Evolutionary conservation across 352 stramenopile genomes (phyloP).

Genomic region (Globisporangium acanthophoron): DNA sequence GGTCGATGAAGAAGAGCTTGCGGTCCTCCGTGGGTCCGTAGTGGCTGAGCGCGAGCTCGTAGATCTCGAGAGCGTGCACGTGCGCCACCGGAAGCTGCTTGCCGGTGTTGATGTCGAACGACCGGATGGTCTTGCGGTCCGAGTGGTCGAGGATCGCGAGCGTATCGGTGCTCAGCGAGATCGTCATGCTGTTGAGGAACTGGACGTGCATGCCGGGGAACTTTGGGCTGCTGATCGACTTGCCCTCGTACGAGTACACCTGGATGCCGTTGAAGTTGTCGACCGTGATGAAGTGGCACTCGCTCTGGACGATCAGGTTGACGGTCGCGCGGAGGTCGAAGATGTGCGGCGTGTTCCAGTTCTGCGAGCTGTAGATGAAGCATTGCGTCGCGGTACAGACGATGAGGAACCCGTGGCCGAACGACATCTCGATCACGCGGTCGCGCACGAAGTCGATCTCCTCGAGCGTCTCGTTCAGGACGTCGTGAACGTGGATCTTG

Average conservation of each 20-base stretch:
- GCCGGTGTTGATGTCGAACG: conserved; percentile 86
- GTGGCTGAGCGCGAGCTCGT: conserved; percentile 81
- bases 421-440: conserved; percentile 90
- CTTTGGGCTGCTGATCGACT: conserved; percentile 78
- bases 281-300: conserved; percentile 87
- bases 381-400: conserved; percentile 90
- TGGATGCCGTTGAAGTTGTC: conserved; percentile 88
- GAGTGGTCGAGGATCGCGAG: conserved; percentile 87
- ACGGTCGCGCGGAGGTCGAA: conserved; percentile 87
- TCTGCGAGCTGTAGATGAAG: conserved; percentile 90
- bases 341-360: conserved; percentile 92
- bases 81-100: conserved; percentile 62
- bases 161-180: conserved; percentile 85
- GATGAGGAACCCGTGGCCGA: conserved; percentile 89
- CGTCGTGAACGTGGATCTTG: conserved; percentile 89
- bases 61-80: conserved; percentile 72
- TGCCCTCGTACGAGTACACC: conserved; percentile 92
- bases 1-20: conserved; percentile 87
- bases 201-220: conserved; percentile 86
- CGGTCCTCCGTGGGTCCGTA: conserved; percentile 66
- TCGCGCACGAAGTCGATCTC: conserved; percentile 90
- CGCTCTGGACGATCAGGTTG: conserved; percentile 84
- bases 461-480: conserved; percentile 88
- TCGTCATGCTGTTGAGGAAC: conserved; percentile 80
- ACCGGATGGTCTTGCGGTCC: conserved; percentile 86